Evolutionary conservation across 495 filamentous ascomycete species (phyloP).

Genomic region (Neurospora sp.): DNA sequence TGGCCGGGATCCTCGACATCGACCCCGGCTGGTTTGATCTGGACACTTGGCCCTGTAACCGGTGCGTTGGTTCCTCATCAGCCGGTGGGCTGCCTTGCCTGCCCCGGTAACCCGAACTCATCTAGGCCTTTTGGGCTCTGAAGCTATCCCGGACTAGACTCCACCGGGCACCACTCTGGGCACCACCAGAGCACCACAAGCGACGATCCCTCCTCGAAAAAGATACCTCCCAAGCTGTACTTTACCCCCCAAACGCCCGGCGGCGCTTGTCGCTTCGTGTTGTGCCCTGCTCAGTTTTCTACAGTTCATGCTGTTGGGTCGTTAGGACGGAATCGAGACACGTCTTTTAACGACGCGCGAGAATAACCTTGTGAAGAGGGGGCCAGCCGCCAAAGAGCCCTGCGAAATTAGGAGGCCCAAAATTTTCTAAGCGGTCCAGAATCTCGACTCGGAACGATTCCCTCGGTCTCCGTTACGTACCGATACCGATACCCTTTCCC

Average conservation of each 20-base stretch:
- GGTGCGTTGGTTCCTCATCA: not conserved
- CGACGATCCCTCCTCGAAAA: not conserved
- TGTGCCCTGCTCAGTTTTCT: not conserved
- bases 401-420: not conserved
- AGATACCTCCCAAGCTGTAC: not conserved
- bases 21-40: not conserved
- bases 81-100: not conserved
- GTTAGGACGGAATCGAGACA: not conserved
- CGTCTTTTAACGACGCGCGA: not conserved
- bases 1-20: not conserved
- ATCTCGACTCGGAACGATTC: not conserved
- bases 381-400: not conserved
- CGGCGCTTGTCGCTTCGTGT: not conserved
- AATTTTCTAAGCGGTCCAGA: not conserved
- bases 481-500: not conserved
- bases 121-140: not conserved
- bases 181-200: not conserved
- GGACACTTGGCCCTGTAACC: not conserved
- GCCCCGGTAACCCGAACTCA: not conserved
- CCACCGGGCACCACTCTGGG: not conserved
- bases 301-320: not conserved
- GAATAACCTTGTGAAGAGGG: not conserved
- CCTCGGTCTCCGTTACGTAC: not conserved
- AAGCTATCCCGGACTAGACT: not conserved
- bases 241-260: not conserved